A percentile compares a stretch with the other conserved stretches of the same genome.
Evolutionary conservation across 2,329 filamentous ascomycete species (phyloP).

Genomic region (Fusarium sp.): DNA sequence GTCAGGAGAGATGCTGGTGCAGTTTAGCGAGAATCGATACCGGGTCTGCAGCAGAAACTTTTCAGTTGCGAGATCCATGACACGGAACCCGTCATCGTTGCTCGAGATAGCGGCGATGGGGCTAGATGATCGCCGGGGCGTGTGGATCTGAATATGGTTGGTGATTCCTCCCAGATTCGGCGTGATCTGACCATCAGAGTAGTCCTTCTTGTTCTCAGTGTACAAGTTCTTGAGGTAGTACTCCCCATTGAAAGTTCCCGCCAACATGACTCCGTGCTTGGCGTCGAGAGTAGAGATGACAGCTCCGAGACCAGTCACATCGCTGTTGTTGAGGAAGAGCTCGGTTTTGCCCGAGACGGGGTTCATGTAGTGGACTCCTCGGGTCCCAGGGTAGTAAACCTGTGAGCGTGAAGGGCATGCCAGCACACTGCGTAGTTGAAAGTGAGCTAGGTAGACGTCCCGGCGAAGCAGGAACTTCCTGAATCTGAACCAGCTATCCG

Average conservation of each 20-base stretch:
- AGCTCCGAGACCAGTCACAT: conserved; percentile 48
- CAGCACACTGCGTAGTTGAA: conserved; percentile 70
- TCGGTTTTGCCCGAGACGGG: conserved; percentile 57
- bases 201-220: conserved; percentile 48
- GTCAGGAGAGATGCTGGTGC: conserved; percentile 74
- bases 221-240: conserved; percentile 60
- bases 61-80: conserved; percentile 66
- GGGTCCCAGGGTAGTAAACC: conserved; percentile 63
- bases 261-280: conserved; percentile 63
- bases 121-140: conserved; percentile 58
- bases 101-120: conserved; percentile 68
- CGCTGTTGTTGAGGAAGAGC: conserved; percentile 54
- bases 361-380: conserved; percentile 61
- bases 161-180: conserved; percentile 63
- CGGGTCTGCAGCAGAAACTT: conserved; percentile 60
- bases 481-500: conserved; percentile 65
- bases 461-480: conserved; percentile 62
- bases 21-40: conserved; percentile 73
- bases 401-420: conserved; percentile 63
- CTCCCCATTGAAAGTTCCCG: conserved; percentile 65
- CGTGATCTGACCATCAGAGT: conserved; percentile 58
- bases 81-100: conserved; percentile 66
- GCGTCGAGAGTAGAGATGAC: conserved; percentile 61
- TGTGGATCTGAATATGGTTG: conserved; percentile 68
- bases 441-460: conserved; percentile 66